These are phyloP conservation scores for Zymoseptoria ardabiliae DNA, from an alignment of 2,329 filamentous ascomycete species.

Conservation along the genomic window DNA sequence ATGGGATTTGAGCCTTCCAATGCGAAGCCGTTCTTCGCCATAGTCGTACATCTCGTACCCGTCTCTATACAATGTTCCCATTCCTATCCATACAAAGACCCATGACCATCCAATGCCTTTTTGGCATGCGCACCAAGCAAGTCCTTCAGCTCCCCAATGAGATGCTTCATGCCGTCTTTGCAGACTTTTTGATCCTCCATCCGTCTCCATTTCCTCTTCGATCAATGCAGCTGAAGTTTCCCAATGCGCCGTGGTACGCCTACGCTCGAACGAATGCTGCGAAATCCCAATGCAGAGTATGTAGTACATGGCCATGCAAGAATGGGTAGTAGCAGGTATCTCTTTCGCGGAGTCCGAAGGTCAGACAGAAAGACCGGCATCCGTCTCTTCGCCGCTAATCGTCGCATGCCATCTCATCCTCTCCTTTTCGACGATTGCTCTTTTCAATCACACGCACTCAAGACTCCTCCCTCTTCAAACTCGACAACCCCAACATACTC, in stretches of 20 bases:
- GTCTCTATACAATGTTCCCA: neutral
- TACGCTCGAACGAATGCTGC: neutral
- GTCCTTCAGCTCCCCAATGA: too few relatives aligned
- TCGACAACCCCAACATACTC: slow-evolving; percentile 28
- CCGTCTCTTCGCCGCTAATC: neutral
- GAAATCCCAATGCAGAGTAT: neutral
- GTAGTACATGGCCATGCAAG: neutral
- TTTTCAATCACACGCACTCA: neutral
- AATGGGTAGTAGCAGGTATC: neutral
- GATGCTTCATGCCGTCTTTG: too few relatives aligned
- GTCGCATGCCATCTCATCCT: neutral
- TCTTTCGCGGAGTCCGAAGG: too few relatives aligned
- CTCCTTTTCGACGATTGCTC: neutral
- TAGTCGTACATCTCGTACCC: neutral
- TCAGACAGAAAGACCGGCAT: too few relatives aligned
- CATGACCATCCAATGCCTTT: neutral
- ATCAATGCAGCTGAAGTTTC: too few relatives aligned
- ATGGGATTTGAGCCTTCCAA: neutral
- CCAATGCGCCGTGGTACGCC: neutral
- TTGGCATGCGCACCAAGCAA: neutral
- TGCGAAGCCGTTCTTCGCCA: neutral
- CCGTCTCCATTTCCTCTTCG: too few relatives aligned
- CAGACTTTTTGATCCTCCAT: too few relatives aligned
- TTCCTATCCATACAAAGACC: neutral
- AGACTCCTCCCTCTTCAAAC: neutral